Percentiles rank a stretch among this genome's conserved stretches.
Conservation (phyloP, 2,329 filamentous ascomycete genomes). For the Fusarium cyanostomum region DNA sequence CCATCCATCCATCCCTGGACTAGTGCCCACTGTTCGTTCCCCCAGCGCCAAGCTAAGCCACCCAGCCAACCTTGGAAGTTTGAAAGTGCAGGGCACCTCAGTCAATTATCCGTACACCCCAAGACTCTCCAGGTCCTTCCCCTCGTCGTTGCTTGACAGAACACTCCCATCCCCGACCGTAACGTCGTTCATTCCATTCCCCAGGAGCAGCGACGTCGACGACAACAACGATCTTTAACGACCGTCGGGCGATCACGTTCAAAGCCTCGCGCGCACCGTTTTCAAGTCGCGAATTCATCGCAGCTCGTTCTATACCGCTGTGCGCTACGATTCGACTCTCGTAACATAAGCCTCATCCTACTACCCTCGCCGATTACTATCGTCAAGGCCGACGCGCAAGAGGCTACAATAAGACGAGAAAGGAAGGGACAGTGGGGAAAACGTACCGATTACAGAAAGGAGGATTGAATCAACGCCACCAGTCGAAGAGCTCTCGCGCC, state of each 20-base stretch:
- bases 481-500: not conserved
- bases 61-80: conserved; percentile 30
- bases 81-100: conserved; percentile 22
- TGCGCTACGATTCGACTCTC: conserved; percentile 5
- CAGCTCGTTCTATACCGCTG: not conserved
- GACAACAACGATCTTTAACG: conserved; percentile 1
- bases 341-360: conserved; percentile 24
- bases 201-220: conserved; percentile 13
- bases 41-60: conserved; percentile 34
- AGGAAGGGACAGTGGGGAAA: not conserved
- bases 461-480: not conserved
- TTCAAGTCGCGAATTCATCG: conserved; percentile 1
- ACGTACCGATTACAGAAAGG: not conserved
- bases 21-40: conserved; percentile 23
- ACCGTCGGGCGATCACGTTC: not conserved
- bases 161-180: conserved; percentile 13
- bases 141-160: conserved; percentile 24
- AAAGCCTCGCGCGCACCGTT: conserved; percentile 1
- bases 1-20: conserved; percentile 19
- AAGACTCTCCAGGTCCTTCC: conserved; percentile 14
- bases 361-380: conserved; percentile 12
- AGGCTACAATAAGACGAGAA: not conserved
- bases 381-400: not conserved
- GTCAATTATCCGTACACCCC: conserved; percentile 27
- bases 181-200: conserved; percentile 27